Percentiles rank a stretch among this genome's conserved stretches.
phyloP scores from a whole-genome alignment of 768 basidiomycete species.

The Mycena sanguinolenta region DNA sequence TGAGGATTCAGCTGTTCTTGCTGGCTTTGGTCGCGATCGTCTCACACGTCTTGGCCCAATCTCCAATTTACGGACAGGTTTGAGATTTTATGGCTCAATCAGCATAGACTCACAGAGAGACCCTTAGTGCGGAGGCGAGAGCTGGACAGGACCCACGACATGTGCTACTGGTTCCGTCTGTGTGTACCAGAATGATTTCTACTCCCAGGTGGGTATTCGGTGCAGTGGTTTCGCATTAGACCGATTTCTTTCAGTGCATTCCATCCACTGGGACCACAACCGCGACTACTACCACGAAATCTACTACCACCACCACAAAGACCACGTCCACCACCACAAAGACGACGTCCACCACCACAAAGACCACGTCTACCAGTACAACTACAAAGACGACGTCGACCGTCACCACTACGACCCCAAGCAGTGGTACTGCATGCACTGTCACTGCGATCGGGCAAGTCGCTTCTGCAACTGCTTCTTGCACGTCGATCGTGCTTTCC shows the following conservation, averaged over 20 bases:
- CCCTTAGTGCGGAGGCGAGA: slow-evolving; percentile 17
- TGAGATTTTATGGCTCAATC: background rate
- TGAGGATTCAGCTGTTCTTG: slow-evolving; percentile 12
- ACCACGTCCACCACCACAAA: slow-evolving; percentile 10
- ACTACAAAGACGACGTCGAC: too few relatives aligned
- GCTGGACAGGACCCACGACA: slow-evolving; percentile 18
- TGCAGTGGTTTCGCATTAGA: background rate
- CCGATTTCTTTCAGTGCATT: slow-evolving; percentile 13
- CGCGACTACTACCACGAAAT: slow-evolving; percentile 6
- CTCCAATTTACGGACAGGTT: slow-evolving; percentile 23
- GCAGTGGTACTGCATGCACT: slow-evolving; percentile 21
- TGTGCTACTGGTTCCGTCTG: slow-evolving; percentile 10
- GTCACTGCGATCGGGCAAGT: slow-evolving; percentile 26
- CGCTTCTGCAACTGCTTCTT: slow-evolving; percentile 29
- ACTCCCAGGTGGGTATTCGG: slow-evolving; percentile 16
- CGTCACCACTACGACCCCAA: slow-evolving; percentile 6
- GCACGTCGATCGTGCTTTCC: slow-evolving; percentile 29
- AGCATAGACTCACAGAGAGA: background rate
- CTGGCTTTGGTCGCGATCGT: slow-evolving; percentile 20
- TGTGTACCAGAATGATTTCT: slow-evolving; percentile 11
- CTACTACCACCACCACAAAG: slow-evolving; percentile 8
- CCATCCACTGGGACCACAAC: slow-evolving; percentile 10
- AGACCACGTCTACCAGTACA: too few relatives aligned
- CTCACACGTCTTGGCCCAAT: slow-evolving; percentile 19
- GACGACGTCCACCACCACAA: slow-evolving; percentile 2